phyloP scores from a whole-genome alignment of 2,329 filamentous ascomycete genomes.

The Penicillium sp. region DNA sequence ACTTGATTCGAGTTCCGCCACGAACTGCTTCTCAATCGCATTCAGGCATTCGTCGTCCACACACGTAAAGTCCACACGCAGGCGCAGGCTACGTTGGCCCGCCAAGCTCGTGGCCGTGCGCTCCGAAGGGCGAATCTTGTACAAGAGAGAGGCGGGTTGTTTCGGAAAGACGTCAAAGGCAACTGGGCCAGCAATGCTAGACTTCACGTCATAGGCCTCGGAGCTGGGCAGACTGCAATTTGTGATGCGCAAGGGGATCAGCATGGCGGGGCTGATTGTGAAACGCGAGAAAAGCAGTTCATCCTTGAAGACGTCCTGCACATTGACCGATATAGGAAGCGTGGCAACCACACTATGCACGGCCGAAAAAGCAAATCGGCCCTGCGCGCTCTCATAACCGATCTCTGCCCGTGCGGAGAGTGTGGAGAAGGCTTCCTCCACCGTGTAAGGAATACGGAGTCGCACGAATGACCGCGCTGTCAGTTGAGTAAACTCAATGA shows the following conservation, averaged over 20 bases:
- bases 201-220: slow-evolving; percentile 54
- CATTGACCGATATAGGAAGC: slow-evolving; percentile 85
- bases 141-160: slow-evolving; percentile 74
- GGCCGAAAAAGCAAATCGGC: slow-evolving; percentile 59
- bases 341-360: slow-evolving; percentile 62
- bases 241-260: slow-evolving; percentile 67
- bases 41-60: slow-evolving; percentile 65
- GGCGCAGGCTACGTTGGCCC: slow-evolving; percentile 37
- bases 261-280: slow-evolving; percentile 74
- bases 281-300: slow-evolving; percentile 78
- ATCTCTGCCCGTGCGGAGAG: slow-evolving; percentile 72
- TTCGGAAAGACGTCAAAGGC: slow-evolving; percentile 65
- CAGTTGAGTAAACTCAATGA: slow-evolving; percentile 41
- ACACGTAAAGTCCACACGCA: slow-evolving; percentile 70
- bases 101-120: slow-evolving; percentile 20
- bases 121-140: slow-evolving; percentile 56
- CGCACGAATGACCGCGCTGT: slow-evolving; percentile 28
- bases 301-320: slow-evolving; percentile 91
- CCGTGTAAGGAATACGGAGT: slow-evolving; percentile 69
- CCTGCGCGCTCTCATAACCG: slow-evolving; percentile 62
- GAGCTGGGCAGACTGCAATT: slow-evolving; percentile 66
- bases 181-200: slow-evolving; percentile 42
- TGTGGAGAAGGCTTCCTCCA: slow-evolving; percentile 67
- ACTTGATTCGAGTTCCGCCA: slow-evolving; percentile 44
- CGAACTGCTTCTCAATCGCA: slow-evolving; percentile 45